Evolutionary conservation across 2,329 filamentous ascomycete species (phyloP).

Genomic region (Fusarium agapanthi): DNA sequence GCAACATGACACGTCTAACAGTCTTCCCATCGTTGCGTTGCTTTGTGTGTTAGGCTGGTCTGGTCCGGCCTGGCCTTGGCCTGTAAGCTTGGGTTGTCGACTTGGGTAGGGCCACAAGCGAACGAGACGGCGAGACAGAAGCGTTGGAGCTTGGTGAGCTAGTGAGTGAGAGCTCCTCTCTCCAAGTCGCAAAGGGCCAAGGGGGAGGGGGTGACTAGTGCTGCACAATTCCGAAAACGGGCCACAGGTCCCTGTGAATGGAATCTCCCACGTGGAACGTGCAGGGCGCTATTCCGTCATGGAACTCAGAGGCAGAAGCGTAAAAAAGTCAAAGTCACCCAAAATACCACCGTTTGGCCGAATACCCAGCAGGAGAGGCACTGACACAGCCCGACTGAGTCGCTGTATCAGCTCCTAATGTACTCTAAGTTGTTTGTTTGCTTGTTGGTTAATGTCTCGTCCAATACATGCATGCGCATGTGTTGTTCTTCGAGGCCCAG

Average conservation of each 20-base stretch:
- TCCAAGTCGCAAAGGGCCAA: neutral
- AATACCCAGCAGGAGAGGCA: constrained; percentile 12
- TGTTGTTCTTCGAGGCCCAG: constrained; percentile 25
- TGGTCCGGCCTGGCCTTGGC: neutral
- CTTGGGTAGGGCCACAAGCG: constrained; percentile 29
- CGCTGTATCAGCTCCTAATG: neutral
- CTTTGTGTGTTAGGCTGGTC: neutral
- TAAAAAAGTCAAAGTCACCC: constrained; percentile 35
- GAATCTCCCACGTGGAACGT: constrained; percentile 46
- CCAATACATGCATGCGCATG: neutral
- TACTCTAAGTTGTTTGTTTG: neutral
- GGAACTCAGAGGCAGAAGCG: constrained; percentile 16
- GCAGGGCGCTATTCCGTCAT: constrained; percentile 42
- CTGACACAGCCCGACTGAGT: constrained; percentile 18
- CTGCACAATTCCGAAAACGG: constrained; percentile 42
- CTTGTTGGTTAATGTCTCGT: neutral
- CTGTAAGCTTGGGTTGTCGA: constrained; percentile 1
- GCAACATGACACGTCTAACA: constrained; percentile 20
- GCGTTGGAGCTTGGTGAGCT: constrained; percentile 5
- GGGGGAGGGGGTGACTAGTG: constrained; percentile 34
- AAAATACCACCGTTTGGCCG: constrained; percentile 36
- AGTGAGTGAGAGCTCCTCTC: constrained; percentile 6
- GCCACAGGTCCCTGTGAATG: constrained; percentile 28
- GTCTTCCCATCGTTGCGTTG: constrained; percentile 6
- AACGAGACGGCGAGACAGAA: constrained; percentile 3